phyloP scores from a whole-genome alignment of 257 asterid species.

The Nicotiana tabacum region DNA sequence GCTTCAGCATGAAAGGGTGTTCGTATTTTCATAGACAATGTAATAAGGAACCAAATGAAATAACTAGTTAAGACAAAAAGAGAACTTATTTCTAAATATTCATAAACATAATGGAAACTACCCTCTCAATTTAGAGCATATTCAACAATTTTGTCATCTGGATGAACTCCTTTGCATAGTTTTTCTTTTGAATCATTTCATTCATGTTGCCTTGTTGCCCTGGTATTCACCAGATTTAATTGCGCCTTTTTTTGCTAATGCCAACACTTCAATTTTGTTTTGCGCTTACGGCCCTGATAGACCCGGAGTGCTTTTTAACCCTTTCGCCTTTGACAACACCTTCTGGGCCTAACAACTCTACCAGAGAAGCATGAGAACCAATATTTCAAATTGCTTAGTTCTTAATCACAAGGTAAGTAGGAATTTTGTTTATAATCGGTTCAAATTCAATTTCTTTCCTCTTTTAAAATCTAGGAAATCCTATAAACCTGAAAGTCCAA shows the following conservation, averaged over 20 bases:
- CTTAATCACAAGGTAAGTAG: neutral
- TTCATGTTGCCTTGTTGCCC: neutral
- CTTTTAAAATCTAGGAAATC: neutral
- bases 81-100: neutral
- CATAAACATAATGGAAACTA: neutral
- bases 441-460: no score
- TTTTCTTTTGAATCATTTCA: neutral
- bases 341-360: neutral
- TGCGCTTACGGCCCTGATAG: no score
- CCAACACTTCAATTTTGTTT: no score
- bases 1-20: constrained; percentile 20
- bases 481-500: neutral
- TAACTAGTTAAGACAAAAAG: neutral
- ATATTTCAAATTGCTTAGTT: neutral
- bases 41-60: constrained; percentile 21
- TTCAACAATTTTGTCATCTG: neutral
- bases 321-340: no score
- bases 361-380: neutral
- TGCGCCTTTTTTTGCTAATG: no score
- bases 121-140: neutral
- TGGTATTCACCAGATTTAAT: neutral
- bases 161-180: neutral
- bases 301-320: no score
- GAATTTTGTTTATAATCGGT: no score
- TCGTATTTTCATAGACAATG: constrained; percentile 28